A percentile compares a stretch with the other conserved stretches of the same genome.
phyloP scores from a whole-genome alignment of 306 rosid genomes.

The Corylus heterophylla region DNA sequence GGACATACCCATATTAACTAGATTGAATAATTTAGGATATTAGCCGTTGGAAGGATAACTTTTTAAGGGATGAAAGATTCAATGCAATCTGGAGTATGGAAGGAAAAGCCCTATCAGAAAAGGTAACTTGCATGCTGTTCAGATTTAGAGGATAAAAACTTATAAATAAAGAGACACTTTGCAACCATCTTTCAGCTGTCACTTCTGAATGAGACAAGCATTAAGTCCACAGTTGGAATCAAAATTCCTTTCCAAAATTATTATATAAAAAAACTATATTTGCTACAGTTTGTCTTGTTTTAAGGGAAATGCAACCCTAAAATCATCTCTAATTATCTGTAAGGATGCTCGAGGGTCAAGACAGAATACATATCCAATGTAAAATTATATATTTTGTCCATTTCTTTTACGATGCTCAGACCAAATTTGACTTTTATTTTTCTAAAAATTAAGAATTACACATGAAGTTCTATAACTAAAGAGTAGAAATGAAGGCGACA shows the following conservation, averaged over 20 bases:
- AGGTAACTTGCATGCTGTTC: background rate
- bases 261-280: background rate
- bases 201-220: background rate
- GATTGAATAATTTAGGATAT: background rate
- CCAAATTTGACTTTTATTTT: background rate
- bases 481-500: background rate
- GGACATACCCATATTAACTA: background rate
- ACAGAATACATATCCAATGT: background rate
- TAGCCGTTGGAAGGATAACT: background rate
- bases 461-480: background rate
- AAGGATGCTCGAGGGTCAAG: background rate
- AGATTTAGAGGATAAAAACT: background rate
- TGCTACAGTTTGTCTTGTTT: background rate
- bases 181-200: background rate
- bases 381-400: background rate
- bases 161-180: background rate
- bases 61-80: background rate
- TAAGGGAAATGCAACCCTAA: background rate
- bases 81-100: background rate
- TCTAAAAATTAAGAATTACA: background rate
- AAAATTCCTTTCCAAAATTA: background rate
- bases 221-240: background rate
- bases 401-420: background rate
- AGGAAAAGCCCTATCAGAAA: background rate
- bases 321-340: background rate